Base-by-base conservation (phyloP, 139 green algal species). In the Chlamydomonas sp. region DNA sequence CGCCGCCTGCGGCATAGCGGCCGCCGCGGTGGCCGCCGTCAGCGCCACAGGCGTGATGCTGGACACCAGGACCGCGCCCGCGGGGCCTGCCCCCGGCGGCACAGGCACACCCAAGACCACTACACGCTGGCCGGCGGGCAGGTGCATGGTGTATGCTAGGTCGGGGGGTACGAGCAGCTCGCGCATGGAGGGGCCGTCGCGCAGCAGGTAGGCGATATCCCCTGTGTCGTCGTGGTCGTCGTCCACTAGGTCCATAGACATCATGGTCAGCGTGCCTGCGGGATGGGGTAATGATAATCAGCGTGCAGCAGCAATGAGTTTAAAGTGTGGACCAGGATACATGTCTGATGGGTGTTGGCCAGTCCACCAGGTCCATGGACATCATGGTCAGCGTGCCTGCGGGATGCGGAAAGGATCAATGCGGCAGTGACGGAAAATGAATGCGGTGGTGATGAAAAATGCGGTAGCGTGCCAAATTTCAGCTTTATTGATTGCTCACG, bases 341-440 rank as follows among this genome's bases (percentile, higher is more conserved):
- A 49, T 49, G 31, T 49, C 31, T 49, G 31, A 49, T 49, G 31
- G 31, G 0, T 49, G 31, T 49, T 49, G 31, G 31, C 31, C n/a
- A n/a, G 62, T 75, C 83, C 17, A 17, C 4, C 62, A 80, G 49
- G n/a, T 87, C 83, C 4, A 62, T 61, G 0, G 83, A 81, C 72
- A 87, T 64, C 49, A 87, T 75, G 57, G 83, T 80, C 7, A 87
- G 61, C 18, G 83, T 87, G 71, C 83, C 83, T 87, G 83, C 72
- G 71, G 31, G 0, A 49, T 49, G 31, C 31, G 0, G 31, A 49
- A 49, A 49, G 31, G 31, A 49, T 49, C 31, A 49, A 49, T 49
- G 31, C 31, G 31, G 31, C 31, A 49, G 31, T 49, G 31, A 49
- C 31, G 31, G 31, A 49, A 49, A 49, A 49, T 49, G 31, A 49